These are phyloP conservation scores for Batkoa obscura DNA, from an alignment of 371 early-diverging fungal genomes.

Conservation along the genomic window DNA sequence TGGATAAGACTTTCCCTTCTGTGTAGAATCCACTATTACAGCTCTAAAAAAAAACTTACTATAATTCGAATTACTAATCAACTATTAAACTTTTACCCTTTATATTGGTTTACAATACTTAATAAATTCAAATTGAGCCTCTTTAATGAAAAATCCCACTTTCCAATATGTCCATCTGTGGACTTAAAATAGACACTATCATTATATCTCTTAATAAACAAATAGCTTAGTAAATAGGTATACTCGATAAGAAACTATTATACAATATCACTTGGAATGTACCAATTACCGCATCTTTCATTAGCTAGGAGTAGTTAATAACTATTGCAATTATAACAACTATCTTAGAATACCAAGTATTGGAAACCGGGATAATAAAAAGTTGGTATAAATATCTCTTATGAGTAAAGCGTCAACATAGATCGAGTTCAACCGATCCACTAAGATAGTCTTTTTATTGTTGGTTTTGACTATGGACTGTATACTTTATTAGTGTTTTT, in stretches of 20 bases:
- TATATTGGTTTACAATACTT: background rate
- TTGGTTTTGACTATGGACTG: too few relatives aligned
- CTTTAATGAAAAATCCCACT: background rate
- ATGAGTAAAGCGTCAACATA: too few relatives aligned
- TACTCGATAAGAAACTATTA: background rate
- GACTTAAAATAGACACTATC: background rate
- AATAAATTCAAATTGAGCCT: background rate
- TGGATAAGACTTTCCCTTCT: background rate
- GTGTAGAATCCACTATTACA: background rate
- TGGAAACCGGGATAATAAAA: too few relatives aligned
- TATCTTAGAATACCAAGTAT: too few relatives aligned
- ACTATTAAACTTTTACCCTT: background rate
- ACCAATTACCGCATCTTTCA: conserved; percentile 1
- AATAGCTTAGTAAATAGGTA: background rate
- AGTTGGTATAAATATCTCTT: too few relatives aligned
- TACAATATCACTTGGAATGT: background rate
- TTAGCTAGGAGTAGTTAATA: too few relatives aligned
- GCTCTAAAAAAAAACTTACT: background rate
- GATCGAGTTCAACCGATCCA: too few relatives aligned
- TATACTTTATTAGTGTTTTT: too few relatives aligned
- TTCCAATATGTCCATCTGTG: background rate
- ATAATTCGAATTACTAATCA: background rate
- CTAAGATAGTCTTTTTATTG: too few relatives aligned
- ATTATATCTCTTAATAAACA: background rate
- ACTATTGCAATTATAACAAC: too few relatives aligned